Evolutionary conservation across 2,329 filamentous ascomycete genomes (phyloP).

Genomic region (Purpureocillium takamizusanense): DNA sequence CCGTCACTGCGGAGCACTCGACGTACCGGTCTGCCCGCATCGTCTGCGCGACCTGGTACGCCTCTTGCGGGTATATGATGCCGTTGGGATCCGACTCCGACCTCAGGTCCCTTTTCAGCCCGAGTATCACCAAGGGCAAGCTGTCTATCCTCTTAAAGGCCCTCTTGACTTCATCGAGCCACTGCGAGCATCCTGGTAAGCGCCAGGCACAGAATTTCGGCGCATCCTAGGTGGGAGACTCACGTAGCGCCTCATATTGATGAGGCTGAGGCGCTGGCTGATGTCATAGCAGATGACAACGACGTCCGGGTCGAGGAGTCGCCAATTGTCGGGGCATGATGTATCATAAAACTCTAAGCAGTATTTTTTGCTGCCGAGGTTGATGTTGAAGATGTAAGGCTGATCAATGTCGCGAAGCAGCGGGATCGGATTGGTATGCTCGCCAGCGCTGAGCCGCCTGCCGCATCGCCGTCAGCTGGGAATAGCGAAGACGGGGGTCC

Average conservation of each 20-base stretch:
- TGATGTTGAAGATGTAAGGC: constrained; percentile 50
- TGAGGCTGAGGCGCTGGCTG: constrained; percentile 45
- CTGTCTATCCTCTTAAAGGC: constrained; percentile 36
- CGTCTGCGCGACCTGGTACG: constrained; percentile 44
- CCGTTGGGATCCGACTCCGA: constrained; percentile 50
- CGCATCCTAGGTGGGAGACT: constrained; percentile 14
- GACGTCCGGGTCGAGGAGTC: constrained; percentile 46
- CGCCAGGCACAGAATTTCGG: constrained; percentile 2
- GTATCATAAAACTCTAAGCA: constrained; percentile 54
- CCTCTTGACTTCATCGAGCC: constrained; percentile 44
- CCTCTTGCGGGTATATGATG: constrained; percentile 53
- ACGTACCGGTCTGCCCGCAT: constrained; percentile 55
- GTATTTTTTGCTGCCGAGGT: constrained; percentile 27
- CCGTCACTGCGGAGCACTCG: constrained; percentile 53
- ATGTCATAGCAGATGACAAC: constrained; percentile 55
- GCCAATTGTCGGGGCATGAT: constrained; percentile 49
- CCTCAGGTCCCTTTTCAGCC: constrained; percentile 51
- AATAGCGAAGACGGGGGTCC: not conserved
- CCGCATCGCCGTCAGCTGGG: constrained; percentile 5
- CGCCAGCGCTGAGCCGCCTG: constrained; percentile 43
- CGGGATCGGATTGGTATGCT: constrained; percentile 31
- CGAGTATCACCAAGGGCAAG: constrained; percentile 47
- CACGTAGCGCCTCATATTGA: constrained; percentile 49
- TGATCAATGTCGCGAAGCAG: constrained; percentile 50
- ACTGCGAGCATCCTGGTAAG: constrained; percentile 27